phyloP scores from a whole-genome alignment of 2,329 filamentous ascomycete species.

The Arthroderma sp. region DNA sequence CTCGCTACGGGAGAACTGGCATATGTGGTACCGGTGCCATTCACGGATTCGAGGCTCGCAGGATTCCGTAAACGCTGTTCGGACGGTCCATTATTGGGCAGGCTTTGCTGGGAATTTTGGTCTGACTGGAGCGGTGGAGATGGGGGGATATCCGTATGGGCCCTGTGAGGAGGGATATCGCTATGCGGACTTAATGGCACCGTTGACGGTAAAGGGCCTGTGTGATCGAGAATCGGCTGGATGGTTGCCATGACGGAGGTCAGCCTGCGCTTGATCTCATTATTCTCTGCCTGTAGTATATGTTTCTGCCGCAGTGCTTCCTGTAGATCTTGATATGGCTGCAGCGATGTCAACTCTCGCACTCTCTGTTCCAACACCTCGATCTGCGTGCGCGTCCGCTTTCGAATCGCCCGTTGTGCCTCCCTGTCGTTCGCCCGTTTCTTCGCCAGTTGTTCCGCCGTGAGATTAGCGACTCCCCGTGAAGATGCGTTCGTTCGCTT shows the following conservation, averaged over 20 bases:
- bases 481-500: conserved; percentile 28
- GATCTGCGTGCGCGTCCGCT: conserved; percentile 70
- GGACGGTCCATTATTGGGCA: not conserved
- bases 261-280: conserved; percentile 59
- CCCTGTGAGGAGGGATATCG: not conserved
- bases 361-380: conserved; percentile 62
- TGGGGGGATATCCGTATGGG: conserved; percentile 1
- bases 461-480: conserved; percentile 74
- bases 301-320: conserved; percentile 63
- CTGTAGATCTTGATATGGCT: conserved; percentile 76
- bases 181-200: not conserved
- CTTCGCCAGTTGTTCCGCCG: conserved; percentile 74
- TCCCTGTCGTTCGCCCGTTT: conserved; percentile 87
- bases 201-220: not conserved
- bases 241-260: conserved; percentile 49
- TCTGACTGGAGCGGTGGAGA: conserved; percentile 13
- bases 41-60: conserved; percentile 9
- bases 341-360: conserved; percentile 61
- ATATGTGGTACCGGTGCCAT: conserved; percentile 1
- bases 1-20: conserved; percentile 21
- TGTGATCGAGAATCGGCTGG: conserved; percentile 26
- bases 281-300: conserved; percentile 64
- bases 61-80: conserved; percentile 11
- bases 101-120: conserved; percentile 6
- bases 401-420: conserved; percentile 71